These are phyloP conservation scores for Huntiella abstrusa DNA, from an alignment of 2,329 filamentous ascomycete species.

Conservation along the genomic window DNA sequence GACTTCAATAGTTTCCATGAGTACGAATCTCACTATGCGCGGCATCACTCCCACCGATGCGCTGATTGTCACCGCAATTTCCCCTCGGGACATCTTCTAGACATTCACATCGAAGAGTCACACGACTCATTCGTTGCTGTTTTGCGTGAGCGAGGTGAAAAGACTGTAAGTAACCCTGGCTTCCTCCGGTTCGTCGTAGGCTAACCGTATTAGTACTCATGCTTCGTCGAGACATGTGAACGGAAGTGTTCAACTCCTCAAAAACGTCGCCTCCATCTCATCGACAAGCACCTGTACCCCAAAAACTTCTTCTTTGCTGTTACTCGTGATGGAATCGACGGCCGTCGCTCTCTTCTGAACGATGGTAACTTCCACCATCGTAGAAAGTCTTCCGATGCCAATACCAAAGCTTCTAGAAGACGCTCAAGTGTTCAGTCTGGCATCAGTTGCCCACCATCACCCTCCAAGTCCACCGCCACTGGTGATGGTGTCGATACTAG, in stretches of 20 bases:
- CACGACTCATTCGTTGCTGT: conserved; percentile 67
- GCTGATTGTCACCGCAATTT: conserved; percentile 73
- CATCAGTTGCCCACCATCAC: conserved; percentile 1
- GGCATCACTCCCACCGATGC: conserved; percentile 69
- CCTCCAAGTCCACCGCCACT: neutral
- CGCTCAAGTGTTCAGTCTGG: conserved; percentile 12
- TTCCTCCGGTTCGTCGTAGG: neutral
- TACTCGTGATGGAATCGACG: conserved; percentile 78
- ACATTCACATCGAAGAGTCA: conserved; percentile 74
- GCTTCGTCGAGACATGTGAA: conserved; percentile 79
- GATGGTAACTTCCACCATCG: conserved; percentile 31
- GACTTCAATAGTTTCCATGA: conserved; percentile 57
- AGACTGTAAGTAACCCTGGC: conserved; percentile 42
- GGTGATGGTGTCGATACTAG: neutral
- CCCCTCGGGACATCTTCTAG: conserved; percentile 62
- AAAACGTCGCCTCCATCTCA: conserved; percentile 72
- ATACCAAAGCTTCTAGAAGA: conserved; percentile 16
- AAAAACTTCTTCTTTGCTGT: conserved; percentile 76
- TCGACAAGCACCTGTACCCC: conserved; percentile 88
- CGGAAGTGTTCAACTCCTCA: conserved; percentile 64
- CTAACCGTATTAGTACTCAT: conserved; percentile 43
- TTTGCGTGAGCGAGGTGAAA: conserved; percentile 61
- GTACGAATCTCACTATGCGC: conserved; percentile 73
- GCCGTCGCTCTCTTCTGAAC: conserved; percentile 57
- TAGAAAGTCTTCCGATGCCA: conserved; percentile 25